Conservation (phyloP, 352 stramenopile genomes). For the Blastocystis sp. region DNA sequence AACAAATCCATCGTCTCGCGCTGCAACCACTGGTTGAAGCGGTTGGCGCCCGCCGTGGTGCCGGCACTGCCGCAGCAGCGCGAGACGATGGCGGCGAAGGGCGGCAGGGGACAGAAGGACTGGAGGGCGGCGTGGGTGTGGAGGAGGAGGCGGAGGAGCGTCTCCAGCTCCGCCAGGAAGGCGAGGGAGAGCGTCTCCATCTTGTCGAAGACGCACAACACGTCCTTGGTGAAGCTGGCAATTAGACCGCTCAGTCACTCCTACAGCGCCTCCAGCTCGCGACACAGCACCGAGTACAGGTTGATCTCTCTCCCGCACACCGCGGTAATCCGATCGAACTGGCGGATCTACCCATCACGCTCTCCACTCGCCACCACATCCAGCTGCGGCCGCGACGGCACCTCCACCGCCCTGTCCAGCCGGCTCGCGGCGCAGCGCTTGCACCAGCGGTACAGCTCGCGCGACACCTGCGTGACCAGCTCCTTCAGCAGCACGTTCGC, state of each 20-base stretch:
- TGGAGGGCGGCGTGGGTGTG: not conserved
- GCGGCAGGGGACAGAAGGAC: not conserved
- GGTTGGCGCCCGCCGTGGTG: not conserved
- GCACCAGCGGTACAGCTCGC: slow-evolving; percentile 8
- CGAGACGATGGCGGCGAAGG: not conserved
- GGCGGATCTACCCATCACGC: not conserved
- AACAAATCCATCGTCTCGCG: not conserved
- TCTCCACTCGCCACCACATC: not conserved
- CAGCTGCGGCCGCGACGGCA: not conserved
- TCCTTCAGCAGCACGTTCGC: slow-evolving; percentile 11
- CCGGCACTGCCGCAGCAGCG: not conserved
- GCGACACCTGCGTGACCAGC: not conserved
- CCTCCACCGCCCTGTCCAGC: not conserved
- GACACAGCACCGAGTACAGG: not conserved
- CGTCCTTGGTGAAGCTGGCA: slow-evolving; percentile 4
- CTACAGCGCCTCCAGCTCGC: not conserved
- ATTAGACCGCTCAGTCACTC: not conserved
- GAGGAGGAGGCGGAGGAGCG: not conserved
- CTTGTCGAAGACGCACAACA: not conserved
- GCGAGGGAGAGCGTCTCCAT: not conserved
- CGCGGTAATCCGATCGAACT: not conserved
- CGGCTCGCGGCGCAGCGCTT: not conserved
- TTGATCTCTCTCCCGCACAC: not conserved
- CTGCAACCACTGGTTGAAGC: slow-evolving; percentile 1
- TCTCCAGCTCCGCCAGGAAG: not conserved